A percentile compares a stretch with the other conserved stretches of the same genome.
Conservation (phyloP, 2,329 filamentous ascomycete genomes). For the Pseudocercospora ulei region DNA sequence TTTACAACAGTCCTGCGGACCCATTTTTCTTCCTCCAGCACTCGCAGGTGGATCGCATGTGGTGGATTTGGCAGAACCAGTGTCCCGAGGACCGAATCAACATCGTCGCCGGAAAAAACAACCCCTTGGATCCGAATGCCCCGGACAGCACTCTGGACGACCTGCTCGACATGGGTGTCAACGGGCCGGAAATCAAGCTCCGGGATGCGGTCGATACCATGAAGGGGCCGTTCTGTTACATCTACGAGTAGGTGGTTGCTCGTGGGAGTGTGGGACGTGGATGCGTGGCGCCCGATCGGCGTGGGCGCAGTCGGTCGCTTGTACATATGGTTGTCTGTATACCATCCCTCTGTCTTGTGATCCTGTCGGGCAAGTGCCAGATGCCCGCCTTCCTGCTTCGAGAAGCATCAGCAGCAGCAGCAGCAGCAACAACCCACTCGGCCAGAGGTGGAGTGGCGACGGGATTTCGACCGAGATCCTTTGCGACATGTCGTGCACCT, state of each 20-base stretch:
- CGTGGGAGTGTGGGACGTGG: too few species aligned
- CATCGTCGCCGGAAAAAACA: neutral
- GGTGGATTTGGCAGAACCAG: slow-evolving; percentile 45
- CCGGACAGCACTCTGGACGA: slow-evolving; percentile 20
- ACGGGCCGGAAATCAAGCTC: slow-evolving; percentile 16
- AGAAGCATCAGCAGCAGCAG: too few species aligned
- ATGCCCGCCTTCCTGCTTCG: too few species aligned
- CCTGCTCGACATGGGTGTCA: slow-evolving; percentile 18
- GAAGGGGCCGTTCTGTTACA: slow-evolving; percentile 20
- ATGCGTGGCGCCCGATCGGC: too few species aligned
- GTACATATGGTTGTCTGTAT: too few species aligned
- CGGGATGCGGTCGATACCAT: slow-evolving; percentile 19
- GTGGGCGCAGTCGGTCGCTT: too few species aligned
- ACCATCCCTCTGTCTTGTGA: too few species aligned
- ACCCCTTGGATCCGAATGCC: neutral
- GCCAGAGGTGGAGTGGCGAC: too few species aligned
- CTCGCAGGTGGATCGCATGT: slow-evolving; percentile 38
- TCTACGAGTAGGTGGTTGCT: slow-evolving; percentile 16
- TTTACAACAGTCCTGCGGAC: slow-evolving; percentile 39
- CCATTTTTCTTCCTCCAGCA: slow-evolving; percentile 45
- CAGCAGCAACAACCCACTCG: too few species aligned
- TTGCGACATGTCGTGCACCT: too few species aligned
- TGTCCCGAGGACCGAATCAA: neutral
- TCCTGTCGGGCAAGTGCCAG: too few species aligned
- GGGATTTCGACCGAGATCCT: too few species aligned